Base-by-base conservation (phyloP, 2,329 filamentous ascomycete genomes). In the Incumbomyces lentus region DNA sequence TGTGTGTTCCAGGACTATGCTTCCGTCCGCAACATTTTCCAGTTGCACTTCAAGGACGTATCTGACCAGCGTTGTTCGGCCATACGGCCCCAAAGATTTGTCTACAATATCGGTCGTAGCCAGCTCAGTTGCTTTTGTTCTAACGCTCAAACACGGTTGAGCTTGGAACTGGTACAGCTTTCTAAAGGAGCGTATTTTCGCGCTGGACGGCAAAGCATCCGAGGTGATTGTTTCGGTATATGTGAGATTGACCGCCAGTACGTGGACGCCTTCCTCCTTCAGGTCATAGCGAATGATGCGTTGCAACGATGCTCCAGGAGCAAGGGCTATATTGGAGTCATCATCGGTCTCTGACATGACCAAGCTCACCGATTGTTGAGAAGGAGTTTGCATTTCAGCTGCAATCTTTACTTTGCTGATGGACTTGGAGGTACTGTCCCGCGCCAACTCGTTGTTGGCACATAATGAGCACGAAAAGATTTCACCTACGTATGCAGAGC, bases 111-210 rank as follows among this genome's bases (percentile, higher is more conserved):
- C 67, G 10, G 67, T 57, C 2, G 69, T 63, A 35, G 73, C 60
- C 47, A 86, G 60, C 43, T 80, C 74, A 2, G 84, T 85, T 2
- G 87, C 78, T 64, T 96, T 98, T 1, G 90, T 95, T 52, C 90
- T 75, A 49, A 98, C 90, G 52, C 89, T 86, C 55, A 98, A 71
- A 50, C 88, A 84, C 33, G 86, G 80, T 69, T 94, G 90, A 61
- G 89, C 92, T 46, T 93, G 82, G 61, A 98, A 98, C 64, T 96
- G 92, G 64, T 96, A 98, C 50, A 98, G 69, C 68, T 96, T 96
- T 55, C 90, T 74, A 62, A 96, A 96, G 8, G 87, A 94, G 49
- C 92, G 74, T 32, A 85, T 82, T 41, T 86, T 76, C 3, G 74
- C 75, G 47, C 72, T 71, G 2, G 71, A 72, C 17, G 73, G 72